Conservation (phyloP, 1,139 yeast species). For the Geotrichum europaeum region DNA sequence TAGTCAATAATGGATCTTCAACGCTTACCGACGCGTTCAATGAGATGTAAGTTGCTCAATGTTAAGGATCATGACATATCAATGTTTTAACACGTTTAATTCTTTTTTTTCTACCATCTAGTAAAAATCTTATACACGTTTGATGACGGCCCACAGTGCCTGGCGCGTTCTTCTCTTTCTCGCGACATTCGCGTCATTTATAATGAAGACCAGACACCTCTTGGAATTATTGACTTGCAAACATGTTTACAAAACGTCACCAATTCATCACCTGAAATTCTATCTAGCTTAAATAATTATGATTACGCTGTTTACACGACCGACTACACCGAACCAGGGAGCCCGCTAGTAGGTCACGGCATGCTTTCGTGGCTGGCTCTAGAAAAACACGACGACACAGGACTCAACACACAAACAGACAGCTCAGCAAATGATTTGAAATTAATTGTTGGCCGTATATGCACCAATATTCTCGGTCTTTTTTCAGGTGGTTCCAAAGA, state of each 20-base stretch:
- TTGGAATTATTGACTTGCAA: conserved; percentile 34
- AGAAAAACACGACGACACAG: not conserved
- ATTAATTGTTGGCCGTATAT: conserved; percentile 16
- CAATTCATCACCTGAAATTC: conserved; percentile 36
- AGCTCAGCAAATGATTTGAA: not conserved
- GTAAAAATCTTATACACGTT: conserved; percentile 37
- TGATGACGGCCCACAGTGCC: conserved; percentile 28
- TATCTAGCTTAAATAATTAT: conserved; percentile 25
- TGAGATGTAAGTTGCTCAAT: conserved; percentile 10
- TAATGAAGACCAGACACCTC: conserved; percentile 24
- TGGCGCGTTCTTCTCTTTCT: conserved; percentile 31
- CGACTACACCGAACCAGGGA: conserved; percentile 37
- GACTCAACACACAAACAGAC: not conserved
- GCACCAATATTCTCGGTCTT: conserved; percentile 13
- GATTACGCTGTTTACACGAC: conserved; percentile 40
- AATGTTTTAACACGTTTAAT: conserved; percentile 10
- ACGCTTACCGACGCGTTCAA: conserved; percentile 13
- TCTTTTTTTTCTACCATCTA: conserved; percentile 2
- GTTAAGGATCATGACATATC: conserved; percentile 17
- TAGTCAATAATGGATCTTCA: conserved; percentile 8
- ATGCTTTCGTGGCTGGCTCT: conserved; percentile 20
- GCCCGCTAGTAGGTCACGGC: conserved; percentile 40
- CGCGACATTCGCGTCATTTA: conserved; percentile 27
- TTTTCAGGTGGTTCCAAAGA: conserved; percentile 17
- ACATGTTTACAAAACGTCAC: conserved; percentile 34